Conservation (phyloP, 176 grass and related monocot species). For the Aegilops umbellulata region DNA sequence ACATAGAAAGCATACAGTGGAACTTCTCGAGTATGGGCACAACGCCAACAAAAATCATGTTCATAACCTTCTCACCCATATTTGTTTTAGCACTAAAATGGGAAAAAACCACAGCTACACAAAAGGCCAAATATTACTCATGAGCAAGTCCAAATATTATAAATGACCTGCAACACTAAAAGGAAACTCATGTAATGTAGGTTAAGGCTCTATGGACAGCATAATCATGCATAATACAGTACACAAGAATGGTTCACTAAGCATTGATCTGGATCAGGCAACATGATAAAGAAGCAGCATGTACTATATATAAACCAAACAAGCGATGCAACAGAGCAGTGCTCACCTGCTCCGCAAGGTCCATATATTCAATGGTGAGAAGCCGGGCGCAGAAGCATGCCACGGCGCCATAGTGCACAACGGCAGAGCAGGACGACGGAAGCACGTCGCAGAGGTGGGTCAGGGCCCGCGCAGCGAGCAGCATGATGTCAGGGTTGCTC, state of each 20-base stretch:
- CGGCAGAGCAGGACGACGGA: conserved; percentile 73
- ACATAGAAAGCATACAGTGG: not conserved
- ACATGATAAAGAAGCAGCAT: conserved; percentile 8
- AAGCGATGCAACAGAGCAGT: not conserved
- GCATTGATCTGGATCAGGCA: not conserved
- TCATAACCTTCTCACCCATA: not conserved
- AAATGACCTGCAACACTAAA: not conserved
- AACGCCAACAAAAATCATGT: not conserved
- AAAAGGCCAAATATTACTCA: not conserved
- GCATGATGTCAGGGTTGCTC: conserved; percentile 85
- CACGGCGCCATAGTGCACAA: conserved; percentile 83
- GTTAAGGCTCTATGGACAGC: not conserved
- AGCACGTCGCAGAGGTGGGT: conserved; percentile 76
- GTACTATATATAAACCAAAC: conserved; percentile 10
- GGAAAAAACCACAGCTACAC: not conserved
- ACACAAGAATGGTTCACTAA: not conserved
- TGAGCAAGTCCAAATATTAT: conserved; percentile 1
- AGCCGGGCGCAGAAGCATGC: conserved; percentile 85
- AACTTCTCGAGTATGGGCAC: not conserved
- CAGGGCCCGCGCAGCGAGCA: conserved; percentile 74
- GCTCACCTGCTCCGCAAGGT: conserved; percentile 81
- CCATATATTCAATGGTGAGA: conserved; percentile 93
- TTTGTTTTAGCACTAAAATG: not conserved
- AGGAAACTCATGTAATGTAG: not conserved
- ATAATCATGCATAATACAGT: not conserved